Evolutionary conservation across 352 stramenopile species (phyloP).

Genomic region (Phytophthora cactorum): DNA sequence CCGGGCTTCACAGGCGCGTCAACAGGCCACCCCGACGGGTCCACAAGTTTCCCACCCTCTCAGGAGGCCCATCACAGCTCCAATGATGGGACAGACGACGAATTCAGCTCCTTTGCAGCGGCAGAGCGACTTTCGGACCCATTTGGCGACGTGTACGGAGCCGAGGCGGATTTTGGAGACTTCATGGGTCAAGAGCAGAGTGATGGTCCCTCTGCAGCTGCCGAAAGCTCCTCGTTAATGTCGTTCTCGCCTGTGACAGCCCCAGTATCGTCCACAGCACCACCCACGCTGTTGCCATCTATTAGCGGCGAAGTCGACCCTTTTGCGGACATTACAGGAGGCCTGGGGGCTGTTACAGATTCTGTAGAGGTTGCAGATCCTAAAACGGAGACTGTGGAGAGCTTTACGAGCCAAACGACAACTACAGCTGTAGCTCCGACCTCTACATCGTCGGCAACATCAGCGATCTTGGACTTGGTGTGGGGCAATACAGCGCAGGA

Average conservation of each 20-base stretch:
- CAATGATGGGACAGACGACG: conserved; percentile 26
- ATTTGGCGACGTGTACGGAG: conserved; percentile 48
- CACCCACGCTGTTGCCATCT: conserved; percentile 27
- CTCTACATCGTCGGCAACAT: conserved; percentile 22
- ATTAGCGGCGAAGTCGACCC: conserved; percentile 43
- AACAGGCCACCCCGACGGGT: neutral
- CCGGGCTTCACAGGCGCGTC: conserved; percentile 8
- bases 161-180: conserved; percentile 30
- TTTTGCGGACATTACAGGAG: conserved; percentile 45
- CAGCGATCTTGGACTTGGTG: conserved; percentile 37
- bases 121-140: conserved; percentile 43
- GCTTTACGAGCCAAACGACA: neutral
- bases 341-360: conserved; percentile 3
- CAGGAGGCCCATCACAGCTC: conserved; percentile 1
- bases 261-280: conserved; percentile 8
- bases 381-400: neutral
- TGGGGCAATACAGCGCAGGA: conserved; percentile 30
- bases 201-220: neutral
- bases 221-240: conserved; percentile 35
- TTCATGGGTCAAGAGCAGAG: conserved; percentile 11
- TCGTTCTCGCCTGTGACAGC: conserved; percentile 47
- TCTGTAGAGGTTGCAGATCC: neutral
- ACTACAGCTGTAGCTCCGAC: conserved; percentile 10
- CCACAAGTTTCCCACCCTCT: conserved; percentile 4
- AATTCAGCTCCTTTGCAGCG: conserved; percentile 51